Base-by-base conservation (phyloP, 306 rosid genomes). In the Spatholobus suberectus region DNA sequence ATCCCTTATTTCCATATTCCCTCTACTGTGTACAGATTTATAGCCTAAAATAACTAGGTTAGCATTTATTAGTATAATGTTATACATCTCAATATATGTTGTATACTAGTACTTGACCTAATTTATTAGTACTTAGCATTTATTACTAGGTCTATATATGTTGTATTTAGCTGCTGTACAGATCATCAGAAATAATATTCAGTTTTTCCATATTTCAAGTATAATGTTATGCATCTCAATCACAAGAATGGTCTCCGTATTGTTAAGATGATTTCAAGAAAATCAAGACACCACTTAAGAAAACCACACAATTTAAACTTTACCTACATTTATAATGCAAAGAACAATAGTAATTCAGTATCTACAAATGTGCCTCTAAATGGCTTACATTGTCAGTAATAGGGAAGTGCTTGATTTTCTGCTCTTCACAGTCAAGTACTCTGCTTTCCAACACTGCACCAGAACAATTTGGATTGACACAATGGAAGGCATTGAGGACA, bases 361-460 rank as follows among this genome's bases (percentile, higher is more conserved):
- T 88, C 88, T 72, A 85, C 72, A 84, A 67, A 77, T 40, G 61
- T 67, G 79, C 75, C 75, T 76, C 77, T 41, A 81, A 76, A 40
- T 26, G 78, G 66, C 90, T 87, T 74, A 81, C 82, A 61, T 75
- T 23, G 40, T 74, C 51, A 38, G 75, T 17, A 52, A 69, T 21
- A 24, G 70, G 70, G 12, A 72, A 75, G 85, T 70, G 70, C 81
- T 79, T 81, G 65, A 71, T 76, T 89, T 92, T 91, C 65, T 35
- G 70, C 73, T 85, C 90, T 86, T 91, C 97, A 81, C 81, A 75
- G 82, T 87, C 80, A 68, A 88, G 83, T 65, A 83, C 87, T 73
- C 86, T 74, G 86, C 88, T 78, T 43, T 91, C 94, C 88, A 94
- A 90, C 73, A 94, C 96, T 24, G 90, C 73, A 6, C 98, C 97